These are phyloP conservation scores for Podospora fimiseda DNA, from an alignment of 495 filamentous ascomycete species.

Conservation along the genomic window DNA sequence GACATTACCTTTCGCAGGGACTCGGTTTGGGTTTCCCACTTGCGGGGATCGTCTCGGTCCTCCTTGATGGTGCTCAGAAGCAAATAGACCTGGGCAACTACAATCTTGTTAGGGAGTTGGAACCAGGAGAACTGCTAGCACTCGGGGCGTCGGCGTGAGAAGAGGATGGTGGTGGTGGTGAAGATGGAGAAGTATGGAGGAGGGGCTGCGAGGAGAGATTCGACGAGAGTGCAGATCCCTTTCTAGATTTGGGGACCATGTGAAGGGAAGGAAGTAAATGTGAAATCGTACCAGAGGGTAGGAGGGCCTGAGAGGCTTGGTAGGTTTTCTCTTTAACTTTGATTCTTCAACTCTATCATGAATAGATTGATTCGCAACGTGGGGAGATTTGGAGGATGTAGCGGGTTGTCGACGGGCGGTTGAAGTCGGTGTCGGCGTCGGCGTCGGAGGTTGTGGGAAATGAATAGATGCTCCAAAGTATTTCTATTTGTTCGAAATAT, in stretches of 20 bases:
- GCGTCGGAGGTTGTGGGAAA: no score
- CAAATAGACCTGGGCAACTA: constrained; percentile 89
- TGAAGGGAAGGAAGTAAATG: no score
- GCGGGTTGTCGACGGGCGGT: no score
- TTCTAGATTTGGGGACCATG: constrained; percentile 38
- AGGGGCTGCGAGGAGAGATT: constrained; percentile 44
- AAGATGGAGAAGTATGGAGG: constrained; percentile 38
- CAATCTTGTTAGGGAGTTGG: constrained; percentile 68
- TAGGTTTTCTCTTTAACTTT: not conserved
- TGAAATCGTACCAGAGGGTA: constrained; percentile 11
- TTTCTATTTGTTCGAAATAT: no score
- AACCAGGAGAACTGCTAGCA: constrained; percentile 56
- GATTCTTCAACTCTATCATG: no score
- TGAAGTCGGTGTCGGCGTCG: no score
- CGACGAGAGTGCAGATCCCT: constrained; percentile 52
- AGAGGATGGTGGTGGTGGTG: constrained; percentile 44
- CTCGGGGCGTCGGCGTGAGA: constrained; percentile 55
- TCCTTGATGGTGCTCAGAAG: constrained; percentile 91
- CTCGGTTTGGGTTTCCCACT: constrained; percentile 90
- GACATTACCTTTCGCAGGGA: constrained; percentile 75
- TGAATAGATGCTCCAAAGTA: no score
- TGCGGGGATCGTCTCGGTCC: constrained; percentile 74
- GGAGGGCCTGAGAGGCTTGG: constrained; percentile 14
- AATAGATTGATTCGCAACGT: no score
- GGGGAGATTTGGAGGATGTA: no score